Evolutionary conservation across 2,329 filamentous ascomycete species (phyloP), one percentile per base, ranked within the genome.

Genomic region (Pezicula rhizophila): DNA sequence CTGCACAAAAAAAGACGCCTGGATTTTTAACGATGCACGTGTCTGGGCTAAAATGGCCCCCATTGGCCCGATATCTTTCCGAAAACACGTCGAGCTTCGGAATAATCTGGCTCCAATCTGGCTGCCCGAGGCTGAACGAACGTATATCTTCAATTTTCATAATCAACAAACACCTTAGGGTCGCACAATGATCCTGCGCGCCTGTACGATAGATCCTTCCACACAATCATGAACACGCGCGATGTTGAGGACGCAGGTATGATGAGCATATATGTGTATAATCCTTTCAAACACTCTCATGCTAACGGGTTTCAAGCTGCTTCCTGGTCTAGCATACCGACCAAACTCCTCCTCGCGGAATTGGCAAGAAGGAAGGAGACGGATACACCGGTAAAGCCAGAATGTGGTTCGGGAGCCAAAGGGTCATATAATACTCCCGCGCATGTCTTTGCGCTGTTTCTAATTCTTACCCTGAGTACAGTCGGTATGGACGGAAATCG

Each of bases 391-490:
- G 41, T 61, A 25, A 68, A 70, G 49, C 77, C 78, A n/a, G 56
- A 64, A 39, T 81, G 78, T 61, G 77, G 77, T 23, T 76, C 74
- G n/a, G 70, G 69, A 39, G 63, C 65, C 20, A 68, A 65, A 46
- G 74, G 71, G 17, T 59, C 63, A 51, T 82, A 82, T 60, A 79
- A 80, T 60, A 75, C 76, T 18, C 66, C 71, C 4, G 63, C 77
- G 35, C 79, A 82, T 62, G 75, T 82, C 48, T 70, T 74, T 57
- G 79, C 79, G n/a, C 65, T 82, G 52, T 62, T 80, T 46, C 66
- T 81, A 44, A 79, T 82, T 51, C 68, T 82, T 46, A 61, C 66
- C 8, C 64, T 81, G 58, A 80, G 76, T 53, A 78, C 75, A 44
- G 64, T 73, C 51, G 74, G 76, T 67, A 58, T 45, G 48, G 43